phyloP scores from a whole-genome alignment of 306 rosid genomes.

The Notholithocarpus densiflorus region DNA sequence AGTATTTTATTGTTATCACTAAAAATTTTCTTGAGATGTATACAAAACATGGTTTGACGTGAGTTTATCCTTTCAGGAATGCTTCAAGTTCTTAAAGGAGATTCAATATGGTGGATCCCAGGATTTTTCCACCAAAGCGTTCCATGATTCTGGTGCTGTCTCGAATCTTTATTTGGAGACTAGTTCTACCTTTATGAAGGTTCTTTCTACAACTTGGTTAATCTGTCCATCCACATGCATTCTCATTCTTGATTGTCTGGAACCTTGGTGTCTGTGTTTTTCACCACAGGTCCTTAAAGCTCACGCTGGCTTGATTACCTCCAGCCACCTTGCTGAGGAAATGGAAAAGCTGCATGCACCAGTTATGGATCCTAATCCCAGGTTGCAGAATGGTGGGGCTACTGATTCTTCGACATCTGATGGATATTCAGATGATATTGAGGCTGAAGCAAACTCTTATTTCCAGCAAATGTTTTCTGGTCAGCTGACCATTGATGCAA shows the following conservation, averaged over 20 bases:
- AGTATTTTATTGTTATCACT: neutral
- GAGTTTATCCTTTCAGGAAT: constrained; percentile 58
- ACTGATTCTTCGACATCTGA: constrained; percentile 64
- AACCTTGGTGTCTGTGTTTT: constrained; percentile 1
- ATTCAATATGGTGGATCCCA: constrained; percentile 70
- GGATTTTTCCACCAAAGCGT: constrained; percentile 61
- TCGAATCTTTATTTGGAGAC: constrained; percentile 59
- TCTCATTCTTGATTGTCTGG: constrained; percentile 6
- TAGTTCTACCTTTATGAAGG: constrained; percentile 69
- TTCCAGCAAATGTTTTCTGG: constrained; percentile 94
- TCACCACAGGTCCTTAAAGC: constrained; percentile 76
- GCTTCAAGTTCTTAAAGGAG: constrained; percentile 80
- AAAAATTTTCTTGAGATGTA: neutral
- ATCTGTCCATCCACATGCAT: neutral
- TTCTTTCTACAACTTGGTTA: constrained; percentile 24
- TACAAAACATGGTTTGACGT: constrained; percentile 15
- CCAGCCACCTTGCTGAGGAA: constrained; percentile 73
- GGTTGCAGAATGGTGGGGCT: constrained; percentile 64
- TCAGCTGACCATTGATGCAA: constrained; percentile 59
- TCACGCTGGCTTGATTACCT: constrained; percentile 44
- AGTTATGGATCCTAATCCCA: constrained; percentile 62
- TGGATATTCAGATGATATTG: constrained; percentile 79
- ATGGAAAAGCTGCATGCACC: constrained; percentile 69
- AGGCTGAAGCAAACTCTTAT: constrained; percentile 79
- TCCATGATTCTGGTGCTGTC: constrained; percentile 64